Conservation (phyloP, 495 filamentous ascomycete species). For the Hamigera avellanea region DNA sequence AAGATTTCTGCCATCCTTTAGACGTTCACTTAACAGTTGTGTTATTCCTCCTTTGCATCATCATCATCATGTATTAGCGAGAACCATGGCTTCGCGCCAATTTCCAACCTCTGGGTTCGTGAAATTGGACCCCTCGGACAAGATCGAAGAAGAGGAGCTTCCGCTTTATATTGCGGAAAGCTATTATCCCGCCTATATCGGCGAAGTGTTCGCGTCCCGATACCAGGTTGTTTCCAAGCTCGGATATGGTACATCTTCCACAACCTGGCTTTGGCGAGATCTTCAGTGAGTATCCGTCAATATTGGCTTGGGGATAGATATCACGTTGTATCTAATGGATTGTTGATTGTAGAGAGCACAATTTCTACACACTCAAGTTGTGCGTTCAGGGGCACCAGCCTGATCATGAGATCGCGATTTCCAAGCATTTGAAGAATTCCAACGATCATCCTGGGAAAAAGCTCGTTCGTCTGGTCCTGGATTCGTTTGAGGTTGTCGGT, state of each 20-base stretch:
- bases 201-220: slow-evolving; percentile 32
- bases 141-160: slow-evolving; percentile 36
- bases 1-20: no score
- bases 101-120: slow-evolving; percentile 1
- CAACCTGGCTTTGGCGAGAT: slow-evolving; percentile 44
- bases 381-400: slow-evolving; percentile 12
- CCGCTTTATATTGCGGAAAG: slow-evolving; percentile 26
- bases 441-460: slow-evolving; percentile 16
- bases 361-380: slow-evolving; percentile 24
- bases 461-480: slow-evolving; percentile 18
- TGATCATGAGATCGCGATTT: slow-evolving; percentile 15
- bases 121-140: slow-evolving; percentile 4
- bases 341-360: slow-evolving; percentile 7
- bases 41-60: no score
- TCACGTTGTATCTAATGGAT: no score
- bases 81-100: slow-evolving; percentile 1
- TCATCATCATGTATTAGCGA: no score
- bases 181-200: slow-evolving; percentile 41
- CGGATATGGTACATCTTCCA: slow-evolving; percentile 41
- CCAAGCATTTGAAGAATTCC: slow-evolving; percentile 16
- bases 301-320: no score
- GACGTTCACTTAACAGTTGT: no score
- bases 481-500: slow-evolving; percentile 24
- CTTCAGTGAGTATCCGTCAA: slow-evolving; percentile 22
- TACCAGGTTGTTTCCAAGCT: slow-evolving; percentile 48